Percentiles rank a stretch among this genome's conserved stretches.
Evolutionary conservation across 371 early-diverging fungal species (phyloP).

Genomic region (Mucor circinelloides): DNA sequence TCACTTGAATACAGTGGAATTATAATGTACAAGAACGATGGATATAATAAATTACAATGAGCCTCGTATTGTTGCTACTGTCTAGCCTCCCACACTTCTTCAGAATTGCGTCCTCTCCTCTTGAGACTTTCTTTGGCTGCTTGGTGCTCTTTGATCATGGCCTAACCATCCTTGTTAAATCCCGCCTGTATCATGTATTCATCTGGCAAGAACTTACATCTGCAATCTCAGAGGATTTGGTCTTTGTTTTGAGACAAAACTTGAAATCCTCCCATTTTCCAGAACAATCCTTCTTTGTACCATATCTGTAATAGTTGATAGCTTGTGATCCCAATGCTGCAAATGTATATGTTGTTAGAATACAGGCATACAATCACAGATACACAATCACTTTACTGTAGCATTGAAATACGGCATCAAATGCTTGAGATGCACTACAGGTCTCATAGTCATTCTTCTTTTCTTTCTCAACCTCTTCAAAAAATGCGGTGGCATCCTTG

Average conservation of each 20-base stretch:
- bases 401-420: conserved; percentile 46
- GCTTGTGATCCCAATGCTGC: conserved; percentile 48
- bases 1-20: neutral
- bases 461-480: conserved; percentile 45
- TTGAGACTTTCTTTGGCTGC: conserved; percentile 28
- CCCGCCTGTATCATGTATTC: neutral
- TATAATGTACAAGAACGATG: neutral
- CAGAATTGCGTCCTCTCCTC: conserved; percentile 32
- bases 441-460: conserved; percentile 31
- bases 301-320: conserved; percentile 49
- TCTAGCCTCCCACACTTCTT: conserved; percentile 48
- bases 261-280: conserved; percentile 47
- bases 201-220: conserved; percentile 30
- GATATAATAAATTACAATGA: neutral
- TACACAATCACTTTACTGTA: conserved; percentile 31
- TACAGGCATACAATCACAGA: neutral
- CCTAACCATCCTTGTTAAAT: conserved; percentile 19
- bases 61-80: conserved; percentile 51
- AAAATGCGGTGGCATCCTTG: conserved; percentile 39
- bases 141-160: conserved; percentile 33
- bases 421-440: conserved; percentile 43
- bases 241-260: conserved; percentile 43
- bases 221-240: conserved; percentile 40
- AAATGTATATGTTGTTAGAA: neutral
- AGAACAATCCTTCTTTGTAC: conserved; percentile 47